Percentiles rank a stretch among this genome's conserved stretches.
These are phyloP conservation scores for Synchytrium microbalum DNA, from an alignment of 371 early-diverging fungal species.

Conservation along the genomic window DNA sequence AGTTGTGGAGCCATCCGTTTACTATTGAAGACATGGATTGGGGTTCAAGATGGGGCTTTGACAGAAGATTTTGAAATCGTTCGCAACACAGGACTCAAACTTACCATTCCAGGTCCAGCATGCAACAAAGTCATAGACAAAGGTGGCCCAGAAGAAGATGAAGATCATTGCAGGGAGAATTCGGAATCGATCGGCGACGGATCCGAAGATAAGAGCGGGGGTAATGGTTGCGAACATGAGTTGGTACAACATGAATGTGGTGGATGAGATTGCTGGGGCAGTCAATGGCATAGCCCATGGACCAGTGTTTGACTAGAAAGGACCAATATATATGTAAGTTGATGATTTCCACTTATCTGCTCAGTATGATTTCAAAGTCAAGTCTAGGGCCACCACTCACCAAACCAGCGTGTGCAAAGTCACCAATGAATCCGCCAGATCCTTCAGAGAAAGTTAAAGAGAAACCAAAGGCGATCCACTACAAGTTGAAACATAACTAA, in stretches of 20 bases:
- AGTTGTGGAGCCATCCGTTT: conserved; percentile 68
- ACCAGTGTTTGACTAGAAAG: background rate
- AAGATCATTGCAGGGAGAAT: conserved; percentile 80
- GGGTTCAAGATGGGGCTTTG: background rate
- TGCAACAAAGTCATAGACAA: conserved; percentile 76
- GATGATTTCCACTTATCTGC: conserved; percentile 2
- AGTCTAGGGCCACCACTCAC: conserved; percentile 12
- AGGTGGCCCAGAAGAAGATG: conserved; percentile 84
- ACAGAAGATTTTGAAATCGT: no score
- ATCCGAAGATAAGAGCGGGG: conserved; percentile 84
- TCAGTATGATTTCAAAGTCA: conserved; percentile 1
- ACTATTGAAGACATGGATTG: conserved; percentile 13
- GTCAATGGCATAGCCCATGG: conserved; percentile 12
- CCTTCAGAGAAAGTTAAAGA: conserved; percentile 73
- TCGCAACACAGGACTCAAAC: background rate
- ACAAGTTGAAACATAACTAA: conserved; percentile 16
- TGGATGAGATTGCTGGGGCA: conserved; percentile 15
- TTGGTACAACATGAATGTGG: conserved; percentile 31
- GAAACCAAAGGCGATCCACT: conserved; percentile 86
- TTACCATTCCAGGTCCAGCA: conserved; percentile 80
- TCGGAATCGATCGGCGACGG: conserved; percentile 81
- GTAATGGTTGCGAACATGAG: conserved; percentile 57
- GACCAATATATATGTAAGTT: conserved; percentile 2
- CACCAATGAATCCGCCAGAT: conserved; percentile 66
- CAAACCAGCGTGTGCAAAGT: conserved; percentile 53